Percentiles rank a stretch among this genome's conserved stretches.
Evolutionary conservation across 352 stramenopile genomes (phyloP).

Genomic region (Phytophthora pisi): DNA sequence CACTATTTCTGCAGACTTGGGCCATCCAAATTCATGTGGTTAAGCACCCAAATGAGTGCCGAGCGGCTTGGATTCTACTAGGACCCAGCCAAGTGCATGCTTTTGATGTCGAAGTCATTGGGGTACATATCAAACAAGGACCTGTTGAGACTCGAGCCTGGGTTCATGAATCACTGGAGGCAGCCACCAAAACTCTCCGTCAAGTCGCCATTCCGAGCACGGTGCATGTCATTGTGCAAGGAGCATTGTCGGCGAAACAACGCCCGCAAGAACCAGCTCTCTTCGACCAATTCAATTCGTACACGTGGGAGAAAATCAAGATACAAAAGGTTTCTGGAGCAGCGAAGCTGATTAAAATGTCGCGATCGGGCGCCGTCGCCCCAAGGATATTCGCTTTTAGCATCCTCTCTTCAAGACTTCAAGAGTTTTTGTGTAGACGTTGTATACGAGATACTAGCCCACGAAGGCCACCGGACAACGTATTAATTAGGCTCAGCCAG

Average conservation of each 20-base stretch:
- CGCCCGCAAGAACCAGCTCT: neutral
- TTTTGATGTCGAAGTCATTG: neutral
- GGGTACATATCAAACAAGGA: neutral
- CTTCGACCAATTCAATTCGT: neutral
- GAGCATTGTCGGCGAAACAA: neutral
- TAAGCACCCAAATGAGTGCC: neutral
- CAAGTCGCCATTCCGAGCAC: neutral
- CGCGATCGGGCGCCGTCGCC: neutral
- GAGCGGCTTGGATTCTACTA: neutral
- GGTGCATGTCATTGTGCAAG: neutral
- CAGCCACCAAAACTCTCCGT: neutral
- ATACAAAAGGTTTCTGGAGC: neutral
- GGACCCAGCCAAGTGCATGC: neutral
- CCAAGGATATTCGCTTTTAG: neutral
- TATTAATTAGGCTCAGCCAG: neutral
- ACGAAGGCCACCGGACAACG: neutral
- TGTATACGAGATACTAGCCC: slow-evolving; percentile 1
- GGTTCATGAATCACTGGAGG: neutral
- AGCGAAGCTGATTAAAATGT: neutral
- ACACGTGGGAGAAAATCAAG: neutral
- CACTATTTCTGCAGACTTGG: neutral
- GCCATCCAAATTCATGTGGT: neutral
- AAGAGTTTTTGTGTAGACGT: neutral
- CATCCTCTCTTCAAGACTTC: neutral
- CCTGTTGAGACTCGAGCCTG: neutral